A percentile compares a stretch with the other conserved stretches of the same genome.
These are phyloP conservation scores for Mimosa bimucronata DNA, from an alignment of 306 rosid genomes.

Conservation along the genomic window DNA sequence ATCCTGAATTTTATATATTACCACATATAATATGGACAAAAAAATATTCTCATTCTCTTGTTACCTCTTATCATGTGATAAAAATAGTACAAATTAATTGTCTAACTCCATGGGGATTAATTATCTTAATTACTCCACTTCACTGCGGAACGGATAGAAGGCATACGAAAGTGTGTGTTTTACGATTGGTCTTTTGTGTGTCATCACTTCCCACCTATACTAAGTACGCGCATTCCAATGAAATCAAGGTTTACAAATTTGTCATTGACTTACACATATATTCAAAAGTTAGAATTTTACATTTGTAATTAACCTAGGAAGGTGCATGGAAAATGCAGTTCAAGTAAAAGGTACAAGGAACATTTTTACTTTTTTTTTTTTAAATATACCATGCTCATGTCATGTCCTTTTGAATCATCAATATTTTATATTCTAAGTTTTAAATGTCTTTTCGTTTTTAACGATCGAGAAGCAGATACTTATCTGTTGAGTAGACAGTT, in stretches of 20 bases:
- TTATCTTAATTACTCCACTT: no score
- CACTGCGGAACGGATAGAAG: no score
- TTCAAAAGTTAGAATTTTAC: not conserved
- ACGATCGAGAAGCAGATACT: not conserved
- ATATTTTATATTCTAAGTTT: not conserved
- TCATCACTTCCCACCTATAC: not conserved
- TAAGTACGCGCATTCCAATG: not conserved
- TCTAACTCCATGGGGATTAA: no score
- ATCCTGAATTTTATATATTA: no score
- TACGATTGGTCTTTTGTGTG: not conserved
- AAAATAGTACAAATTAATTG: no score
- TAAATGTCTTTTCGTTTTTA: not conserved
- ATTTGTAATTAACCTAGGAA: slow-evolving; percentile 20
- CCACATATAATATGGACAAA: no score
- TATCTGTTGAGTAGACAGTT: not conserved
- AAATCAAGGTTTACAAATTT: not conserved
- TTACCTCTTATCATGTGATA: no score
- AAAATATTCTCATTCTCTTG: no score
- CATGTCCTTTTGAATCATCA: not conserved
- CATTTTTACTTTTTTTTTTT: not conserved
- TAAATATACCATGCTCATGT: not conserved
- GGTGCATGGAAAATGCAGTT: slow-evolving; percentile 18
- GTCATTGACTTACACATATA: not conserved
- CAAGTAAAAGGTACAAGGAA: not conserved
- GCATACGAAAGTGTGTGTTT: no score